phyloP scores from a whole-genome alignment of 2,329 filamentous ascomycete genomes.

The Helotiales sp. region DNA sequence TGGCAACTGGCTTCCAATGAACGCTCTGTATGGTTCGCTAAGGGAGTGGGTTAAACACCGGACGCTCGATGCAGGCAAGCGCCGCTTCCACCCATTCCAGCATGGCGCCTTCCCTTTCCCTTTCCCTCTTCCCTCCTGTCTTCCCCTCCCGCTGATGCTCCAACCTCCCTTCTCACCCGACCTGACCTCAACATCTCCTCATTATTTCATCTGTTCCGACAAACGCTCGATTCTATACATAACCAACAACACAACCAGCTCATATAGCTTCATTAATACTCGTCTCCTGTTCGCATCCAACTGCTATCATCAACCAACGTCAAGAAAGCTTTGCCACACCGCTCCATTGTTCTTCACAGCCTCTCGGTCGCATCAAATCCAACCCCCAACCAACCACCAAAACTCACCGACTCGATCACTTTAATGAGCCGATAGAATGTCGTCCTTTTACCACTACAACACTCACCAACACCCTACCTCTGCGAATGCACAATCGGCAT shows the following conservation, averaged over 20 bases:
- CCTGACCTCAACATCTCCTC: not conserved
- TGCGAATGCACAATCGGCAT: constrained; percentile 47
- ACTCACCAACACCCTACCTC: constrained; percentile 63
- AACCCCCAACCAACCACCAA: constrained; percentile 11
- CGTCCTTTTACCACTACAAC: constrained; percentile 68
- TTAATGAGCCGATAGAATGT: constrained; percentile 55
- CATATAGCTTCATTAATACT: constrained; percentile 13
- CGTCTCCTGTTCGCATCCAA: not conserved
- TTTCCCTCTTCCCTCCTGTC: not conserved
- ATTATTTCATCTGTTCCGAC: constrained; percentile 1
- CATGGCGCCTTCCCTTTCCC: too few species aligned
- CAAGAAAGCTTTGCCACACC: constrained; percentile 11
- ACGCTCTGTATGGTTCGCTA: not conserved
- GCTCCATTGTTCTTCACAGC: constrained; percentile 16
- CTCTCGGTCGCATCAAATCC: constrained; percentile 7
- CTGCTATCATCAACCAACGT: not conserved
- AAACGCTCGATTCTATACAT: constrained; percentile 9
- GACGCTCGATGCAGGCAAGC: not conserved
- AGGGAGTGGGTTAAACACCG: not conserved
- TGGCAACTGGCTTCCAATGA: too few species aligned
- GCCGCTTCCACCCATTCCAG: not conserved
- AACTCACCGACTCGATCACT: constrained; percentile 22
- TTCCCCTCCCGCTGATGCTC: constrained; percentile 5
- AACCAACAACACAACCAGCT: not conserved
- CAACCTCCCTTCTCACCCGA: constrained; percentile 14